Percentiles rank a stretch among this genome's conserved stretches.
These are phyloP conservation scores for Triticum monococcum DNA, from an alignment of 176 grass and related monocot genomes.

Conservation along the genomic window DNA sequence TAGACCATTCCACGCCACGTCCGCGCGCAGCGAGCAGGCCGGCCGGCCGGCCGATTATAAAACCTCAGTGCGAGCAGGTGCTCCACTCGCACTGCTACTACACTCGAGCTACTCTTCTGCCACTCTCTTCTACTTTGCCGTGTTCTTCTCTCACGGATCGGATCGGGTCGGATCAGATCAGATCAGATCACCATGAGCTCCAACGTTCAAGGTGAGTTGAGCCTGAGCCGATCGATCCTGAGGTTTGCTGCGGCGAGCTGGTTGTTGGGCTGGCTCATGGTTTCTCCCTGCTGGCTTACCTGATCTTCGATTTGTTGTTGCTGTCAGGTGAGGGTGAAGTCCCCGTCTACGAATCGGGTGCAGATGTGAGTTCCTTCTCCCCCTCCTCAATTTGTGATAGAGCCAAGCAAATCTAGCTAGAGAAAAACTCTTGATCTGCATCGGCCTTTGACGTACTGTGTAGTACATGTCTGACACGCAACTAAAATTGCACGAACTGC, in stretches of 20 bases:
- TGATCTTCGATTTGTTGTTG: background rate
- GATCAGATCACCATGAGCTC: conserved; percentile 24
- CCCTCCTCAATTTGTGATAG: background rate
- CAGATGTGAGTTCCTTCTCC: conserved; percentile 7
- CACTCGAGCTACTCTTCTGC: background rate
- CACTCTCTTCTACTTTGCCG: background rate
- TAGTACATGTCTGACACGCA: background rate
- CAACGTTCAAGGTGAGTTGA: conserved; percentile 8
- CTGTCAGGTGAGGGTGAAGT: conserved; percentile 13
- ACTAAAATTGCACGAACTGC: background rate
- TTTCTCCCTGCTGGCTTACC: background rate
- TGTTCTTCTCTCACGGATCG: background rate
- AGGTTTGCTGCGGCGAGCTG: background rate
- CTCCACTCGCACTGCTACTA: background rate
- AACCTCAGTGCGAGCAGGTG: background rate
- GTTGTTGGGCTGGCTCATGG: too few species aligned
- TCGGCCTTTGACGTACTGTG: background rate
- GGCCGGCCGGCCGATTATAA: conserved; percentile 3
- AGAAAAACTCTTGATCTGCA: background rate
- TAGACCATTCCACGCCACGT: background rate
- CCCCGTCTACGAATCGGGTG: conserved; percentile 25
- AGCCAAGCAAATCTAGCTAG: background rate
- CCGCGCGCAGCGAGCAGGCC: background rate
- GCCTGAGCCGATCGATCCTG: background rate
- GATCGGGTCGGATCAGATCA: too few species aligned